These are phyloP conservation scores for Botrytis paeoniae DNA, from an alignment of 2,329 filamentous ascomycete species.

Conservation along the genomic window DNA sequence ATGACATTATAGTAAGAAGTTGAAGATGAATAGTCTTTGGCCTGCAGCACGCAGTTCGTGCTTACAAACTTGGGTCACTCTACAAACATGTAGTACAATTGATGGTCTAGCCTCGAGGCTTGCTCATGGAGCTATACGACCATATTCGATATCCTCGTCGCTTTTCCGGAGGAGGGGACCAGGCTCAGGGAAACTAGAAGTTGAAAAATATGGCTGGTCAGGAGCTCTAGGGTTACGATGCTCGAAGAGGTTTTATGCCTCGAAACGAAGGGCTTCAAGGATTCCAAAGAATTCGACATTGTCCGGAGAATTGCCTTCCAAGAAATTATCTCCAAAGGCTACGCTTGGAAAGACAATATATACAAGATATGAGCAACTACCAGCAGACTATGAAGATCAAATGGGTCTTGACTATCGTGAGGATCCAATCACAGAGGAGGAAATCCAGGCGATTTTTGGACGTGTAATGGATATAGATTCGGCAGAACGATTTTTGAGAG, in stretches of 20 bases:
- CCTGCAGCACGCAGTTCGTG: slow-evolving; percentile 30
- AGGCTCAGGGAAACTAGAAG: not conserved
- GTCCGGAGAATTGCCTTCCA: not conserved
- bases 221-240: slow-evolving; percentile 13
- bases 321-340: slow-evolving; percentile 12
- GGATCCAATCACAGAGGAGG: slow-evolving; percentile 47
- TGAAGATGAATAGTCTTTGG: slow-evolving; percentile 33
- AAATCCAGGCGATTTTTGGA: slow-evolving; percentile 52
- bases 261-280: not conserved
- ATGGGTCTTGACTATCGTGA: slow-evolving; percentile 52
- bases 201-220: not conserved
- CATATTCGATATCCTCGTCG: slow-evolving; percentile 22
- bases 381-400: slow-evolving; percentile 54
- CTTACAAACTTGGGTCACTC: slow-evolving; percentile 28
- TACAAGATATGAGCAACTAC: slow-evolving; percentile 57
- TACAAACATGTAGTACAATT: slow-evolving; percentile 26
- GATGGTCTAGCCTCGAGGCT: slow-evolving; percentile 31
- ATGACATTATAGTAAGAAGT: slow-evolving; percentile 24
- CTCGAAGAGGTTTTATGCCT: slow-evolving; percentile 15
- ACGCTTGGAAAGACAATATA: slow-evolving; percentile 38
- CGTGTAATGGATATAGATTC: slow-evolving; percentile 42
- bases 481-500: slow-evolving; percentile 54
- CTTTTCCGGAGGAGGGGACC: not conserved
- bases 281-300: not conserved
- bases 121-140: slow-evolving; percentile 23